A percentile compares a stretch with the other conserved stretches of the same genome.
These are phyloP conservation scores for Trametes coccinea DNA, from an alignment of 768 basidiomycete species.

Conservation along the genomic window DNA sequence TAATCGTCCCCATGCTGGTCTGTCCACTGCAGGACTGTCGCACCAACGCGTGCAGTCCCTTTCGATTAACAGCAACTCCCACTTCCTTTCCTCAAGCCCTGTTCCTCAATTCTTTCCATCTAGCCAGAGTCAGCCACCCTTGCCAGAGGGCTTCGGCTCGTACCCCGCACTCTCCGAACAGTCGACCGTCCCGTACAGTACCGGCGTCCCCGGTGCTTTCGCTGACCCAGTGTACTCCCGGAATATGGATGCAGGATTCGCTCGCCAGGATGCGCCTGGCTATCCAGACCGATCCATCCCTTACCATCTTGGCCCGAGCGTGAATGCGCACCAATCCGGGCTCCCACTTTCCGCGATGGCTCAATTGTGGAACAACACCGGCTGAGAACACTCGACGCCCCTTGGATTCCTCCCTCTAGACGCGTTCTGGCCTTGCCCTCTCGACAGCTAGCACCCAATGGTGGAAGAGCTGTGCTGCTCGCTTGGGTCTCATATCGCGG, in stretches of 20 bases:
- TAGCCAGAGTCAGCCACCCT: conserved; percentile 13
- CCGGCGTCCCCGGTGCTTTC: conserved; percentile 21
- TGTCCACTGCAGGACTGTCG: neutral
- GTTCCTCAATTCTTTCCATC: neutral
- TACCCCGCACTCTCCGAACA: conserved; percentile 16
- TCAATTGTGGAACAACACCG: conserved; percentile 21
- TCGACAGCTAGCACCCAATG: neutral
- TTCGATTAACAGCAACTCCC: conserved; percentile 10
- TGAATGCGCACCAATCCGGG: neutral
- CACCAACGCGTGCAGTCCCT: conserved; percentile 18
- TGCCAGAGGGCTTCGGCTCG: conserved; percentile 15
- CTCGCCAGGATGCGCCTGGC: conserved; percentile 11
- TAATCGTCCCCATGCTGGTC: neutral
- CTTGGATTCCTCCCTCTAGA: neutral
- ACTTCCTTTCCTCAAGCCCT: neutral
- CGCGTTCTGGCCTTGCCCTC: neutral
- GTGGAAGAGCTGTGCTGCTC: neutral
- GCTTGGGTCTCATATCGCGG: neutral
- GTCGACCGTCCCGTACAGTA: conserved; percentile 13
- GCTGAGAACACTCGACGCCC: neutral
- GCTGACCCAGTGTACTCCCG: conserved; percentile 22
- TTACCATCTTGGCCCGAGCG: conserved; percentile 11
- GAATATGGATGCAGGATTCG: conserved; percentile 7
- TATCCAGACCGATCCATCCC: conserved; percentile 7
- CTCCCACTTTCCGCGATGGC: conserved; percentile 16